phyloP scores from a whole-genome alignment of 2,329 filamentous ascomycete species.

The Pseudogymnoascus sp. region DNA sequence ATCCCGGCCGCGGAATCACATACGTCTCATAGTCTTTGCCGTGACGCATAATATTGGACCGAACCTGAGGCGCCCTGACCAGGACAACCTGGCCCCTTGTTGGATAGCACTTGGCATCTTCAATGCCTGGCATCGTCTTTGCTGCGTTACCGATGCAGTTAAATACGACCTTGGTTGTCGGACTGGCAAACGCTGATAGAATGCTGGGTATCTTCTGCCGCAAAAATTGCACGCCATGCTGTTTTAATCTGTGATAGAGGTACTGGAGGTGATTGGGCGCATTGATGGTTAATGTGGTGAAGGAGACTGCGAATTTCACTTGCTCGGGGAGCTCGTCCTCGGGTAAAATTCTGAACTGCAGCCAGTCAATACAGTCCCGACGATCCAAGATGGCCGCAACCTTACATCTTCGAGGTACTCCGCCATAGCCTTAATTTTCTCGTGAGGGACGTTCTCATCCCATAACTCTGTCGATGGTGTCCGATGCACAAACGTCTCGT shows the following conservation, averaged over 20 bases:
- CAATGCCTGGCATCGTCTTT: constrained; percentile 14
- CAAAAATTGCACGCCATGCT: constrained; percentile 29
- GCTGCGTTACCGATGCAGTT: constrained; percentile 16
- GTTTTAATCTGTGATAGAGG: constrained; percentile 22
- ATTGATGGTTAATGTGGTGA: constrained; percentile 32
- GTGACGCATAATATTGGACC: constrained; percentile 33
- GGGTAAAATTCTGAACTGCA: constrained; percentile 28
- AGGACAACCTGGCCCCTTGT: constrained; percentile 25
- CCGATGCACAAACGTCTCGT: constrained; percentile 30
- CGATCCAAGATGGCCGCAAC: neutral
- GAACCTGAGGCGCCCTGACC: constrained; percentile 31
- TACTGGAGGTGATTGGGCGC: constrained; percentile 33
- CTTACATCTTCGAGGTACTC: constrained; percentile 35
- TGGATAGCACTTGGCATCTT: constrained; percentile 17
- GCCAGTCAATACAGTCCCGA: neutral
- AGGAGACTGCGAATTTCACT: constrained; percentile 30
- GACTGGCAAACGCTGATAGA: constrained; percentile 20
- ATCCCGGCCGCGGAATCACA: constrained; percentile 32
- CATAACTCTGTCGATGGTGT: constrained; percentile 35
- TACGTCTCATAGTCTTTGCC: constrained; percentile 35
- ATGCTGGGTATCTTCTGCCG: constrained; percentile 26
- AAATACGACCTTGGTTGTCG: constrained; percentile 10
- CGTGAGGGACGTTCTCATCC: constrained; percentile 31
- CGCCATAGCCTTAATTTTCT: constrained; percentile 35
- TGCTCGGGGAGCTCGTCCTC: constrained; percentile 25